These are phyloP conservation scores for Ceratocystis destructans DNA, from an alignment of 2,329 filamentous ascomycete genomes.

Conservation along the genomic window DNA sequence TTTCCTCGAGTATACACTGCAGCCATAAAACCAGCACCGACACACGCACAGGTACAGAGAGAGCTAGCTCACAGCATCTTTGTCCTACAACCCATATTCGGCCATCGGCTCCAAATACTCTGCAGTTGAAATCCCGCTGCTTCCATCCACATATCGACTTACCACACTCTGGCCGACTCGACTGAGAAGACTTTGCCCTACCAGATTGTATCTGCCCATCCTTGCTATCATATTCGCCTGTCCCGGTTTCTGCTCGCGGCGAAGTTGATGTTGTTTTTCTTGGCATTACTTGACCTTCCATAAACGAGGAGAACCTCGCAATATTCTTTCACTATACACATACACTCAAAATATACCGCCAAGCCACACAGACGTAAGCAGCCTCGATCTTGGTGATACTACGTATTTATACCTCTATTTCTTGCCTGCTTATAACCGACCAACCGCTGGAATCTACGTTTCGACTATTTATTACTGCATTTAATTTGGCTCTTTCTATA, in stretches of 20 bases:
- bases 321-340: not conserved
- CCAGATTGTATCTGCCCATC: too few relatives aligned
- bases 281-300: not conserved
- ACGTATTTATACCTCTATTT: not conserved
- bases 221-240: not conserved
- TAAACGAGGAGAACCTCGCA: too few relatives aligned
- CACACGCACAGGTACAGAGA: not conserved
- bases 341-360: not conserved
- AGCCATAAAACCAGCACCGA: not conserved
- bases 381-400: not conserved
- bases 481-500: not conserved
- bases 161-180: not conserved
- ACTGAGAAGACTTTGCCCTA: not conserved
- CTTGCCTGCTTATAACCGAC: not conserved
- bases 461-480: not conserved
- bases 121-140: too few relatives aligned
- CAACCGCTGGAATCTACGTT: not conserved
- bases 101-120: too few relatives aligned
- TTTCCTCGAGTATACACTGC: not conserved
- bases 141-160: not conserved
- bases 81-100: too few relatives aligned
- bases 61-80: too few relatives aligned
- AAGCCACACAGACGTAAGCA: not conserved
- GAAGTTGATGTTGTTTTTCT: not conserved
- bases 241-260: not conserved